phyloP scores from a whole-genome alignment of 805 yeast genomes.

The Starmerella scarabaei region DNA sequence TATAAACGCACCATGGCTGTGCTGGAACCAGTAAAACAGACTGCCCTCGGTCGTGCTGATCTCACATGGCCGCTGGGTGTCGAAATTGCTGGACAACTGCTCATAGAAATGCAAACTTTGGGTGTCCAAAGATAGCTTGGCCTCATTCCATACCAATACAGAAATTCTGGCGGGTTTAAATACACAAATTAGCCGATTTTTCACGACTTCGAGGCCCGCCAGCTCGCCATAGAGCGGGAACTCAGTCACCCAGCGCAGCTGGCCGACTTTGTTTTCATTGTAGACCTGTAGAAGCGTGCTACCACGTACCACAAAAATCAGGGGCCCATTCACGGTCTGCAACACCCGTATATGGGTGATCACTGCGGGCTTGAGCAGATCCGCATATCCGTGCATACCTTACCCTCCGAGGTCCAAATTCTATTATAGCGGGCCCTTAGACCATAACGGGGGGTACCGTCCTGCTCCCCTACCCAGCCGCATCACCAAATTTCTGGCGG shows the following conservation, averaged over 20 bases:
- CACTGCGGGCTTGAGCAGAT: slow-evolving; percentile 61
- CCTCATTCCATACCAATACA: slow-evolving; percentile 55
- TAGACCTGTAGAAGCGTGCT: slow-evolving; percentile 49
- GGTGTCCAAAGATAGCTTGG: slow-evolving; percentile 45
- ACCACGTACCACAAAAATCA: slow-evolving; percentile 55
- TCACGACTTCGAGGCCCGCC: slow-evolving; percentile 37
- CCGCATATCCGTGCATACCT: slow-evolving; percentile 80
- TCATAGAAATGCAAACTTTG: slow-evolving; percentile 81
- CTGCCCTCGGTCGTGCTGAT: slow-evolving; percentile 36
- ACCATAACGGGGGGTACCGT: no score
- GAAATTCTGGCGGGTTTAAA: slow-evolving; percentile 70
- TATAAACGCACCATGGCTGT: slow-evolving; percentile 2
- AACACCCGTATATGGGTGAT: slow-evolving; percentile 43
- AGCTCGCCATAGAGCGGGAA: slow-evolving; percentile 60
- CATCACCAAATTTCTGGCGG: no score
- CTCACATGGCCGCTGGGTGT: slow-evolving; percentile 24
- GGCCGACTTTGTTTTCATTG: slow-evolving; percentile 23
- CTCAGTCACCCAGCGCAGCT: slow-evolving; percentile 42
- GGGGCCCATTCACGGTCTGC: slow-evolving; percentile 26
- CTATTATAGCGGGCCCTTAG: no score
- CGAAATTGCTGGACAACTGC: slow-evolving; percentile 33
- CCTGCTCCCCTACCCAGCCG: no score
- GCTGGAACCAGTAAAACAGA: slow-evolving; percentile 43
- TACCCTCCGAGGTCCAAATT: no score
- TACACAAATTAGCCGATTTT: slow-evolving; percentile 37